phyloP scores from a whole-genome alignment of 2,329 filamentous ascomycete species.

The Lasiodiplodia sp. region DNA sequence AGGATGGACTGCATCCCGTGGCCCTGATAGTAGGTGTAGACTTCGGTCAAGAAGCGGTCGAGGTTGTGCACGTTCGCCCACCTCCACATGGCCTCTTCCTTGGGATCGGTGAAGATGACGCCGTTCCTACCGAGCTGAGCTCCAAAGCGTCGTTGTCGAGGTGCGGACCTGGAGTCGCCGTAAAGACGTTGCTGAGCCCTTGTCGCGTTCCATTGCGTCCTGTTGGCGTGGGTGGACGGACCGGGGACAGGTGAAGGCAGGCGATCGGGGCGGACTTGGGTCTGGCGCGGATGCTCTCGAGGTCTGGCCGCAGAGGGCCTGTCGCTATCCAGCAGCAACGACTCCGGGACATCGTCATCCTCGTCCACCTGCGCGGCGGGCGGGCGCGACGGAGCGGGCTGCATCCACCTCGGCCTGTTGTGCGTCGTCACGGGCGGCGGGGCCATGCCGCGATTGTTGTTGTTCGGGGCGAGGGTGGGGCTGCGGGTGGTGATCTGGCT shows the following conservation, averaged over 20 bases:
- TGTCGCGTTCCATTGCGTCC: conserved; percentile 59
- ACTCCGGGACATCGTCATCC: conserved; percentile 70
- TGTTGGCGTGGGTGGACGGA: conserved; percentile 52
- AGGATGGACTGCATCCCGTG: conserved; percentile 87
- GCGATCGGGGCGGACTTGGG: conserved; percentile 33
- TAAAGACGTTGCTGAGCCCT: conserved; percentile 56
- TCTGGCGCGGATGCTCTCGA: conserved; percentile 33
- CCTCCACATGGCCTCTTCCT: conserved; percentile 85
- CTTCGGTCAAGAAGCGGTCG: conserved; percentile 83
- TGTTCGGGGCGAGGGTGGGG: conserved; percentile 45
- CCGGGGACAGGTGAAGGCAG: conserved; percentile 52
- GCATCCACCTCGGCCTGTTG: conserved; percentile 29
- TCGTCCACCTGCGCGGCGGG: conserved; percentile 47
- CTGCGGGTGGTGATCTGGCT: conserved; percentile 57
- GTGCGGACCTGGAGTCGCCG: conserved; percentile 37
- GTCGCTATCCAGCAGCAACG: conserved; percentile 65
- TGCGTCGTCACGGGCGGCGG: conserved; percentile 11
- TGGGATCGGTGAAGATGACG: conserved; percentile 58
- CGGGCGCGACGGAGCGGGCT: conserved; percentile 33
- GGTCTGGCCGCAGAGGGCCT: conserved; percentile 39
- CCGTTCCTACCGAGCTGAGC: conserved; percentile 24
- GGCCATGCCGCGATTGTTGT: conserved; percentile 32
- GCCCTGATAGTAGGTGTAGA: conserved; percentile 85
- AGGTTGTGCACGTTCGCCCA: conserved; percentile 93
- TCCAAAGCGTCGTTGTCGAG: conserved; percentile 32